Evolutionary conservation across 495 filamentous ascomycete genomes (phyloP), one percentile per base, ranked within the genome.

Genomic region (Penicillium turbatum): DNA sequence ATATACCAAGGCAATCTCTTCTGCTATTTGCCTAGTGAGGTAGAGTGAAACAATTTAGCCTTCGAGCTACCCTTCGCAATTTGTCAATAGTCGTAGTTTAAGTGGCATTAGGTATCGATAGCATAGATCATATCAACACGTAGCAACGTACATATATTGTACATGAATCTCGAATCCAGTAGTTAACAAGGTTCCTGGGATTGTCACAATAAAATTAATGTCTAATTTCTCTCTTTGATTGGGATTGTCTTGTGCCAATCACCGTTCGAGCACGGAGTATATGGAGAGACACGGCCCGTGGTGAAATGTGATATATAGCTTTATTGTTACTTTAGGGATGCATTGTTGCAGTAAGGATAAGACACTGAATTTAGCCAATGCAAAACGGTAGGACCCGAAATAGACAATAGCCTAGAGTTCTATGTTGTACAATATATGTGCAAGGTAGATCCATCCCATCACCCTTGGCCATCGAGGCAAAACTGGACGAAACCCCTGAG

Each of bases 401-500:
- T 24, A 24, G 21, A 4, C 21, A 24, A 24, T 24, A 24, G 21
- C 21, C 21, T 24, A 4, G 21, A 2, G 21, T 24, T 24, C 21
- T 24, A 24, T 24, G 21, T 4, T 24, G 21, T 24, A 24, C 2
- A 2, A 4, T 24, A 4, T 24, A 24, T 24, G 21, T 4, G 21
- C 21, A 24, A n/a, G n/a, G n/a, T 24, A 24, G 21, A 24, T 24
- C 21, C 21, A 24, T 24, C 21, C 21, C 4, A n/a, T n/a, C n/a
- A n/a, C n/a, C n/a, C n/a, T n/a, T n/a, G n/a, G n/a, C 21, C 2
- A 24, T 24, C 21, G 21, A 24, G 21, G 21, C 29, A 32, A 45
- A 12, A 37, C 15, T 15, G 9, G 43, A 38, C 27, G 60, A 66
- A n/a, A 66, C 63, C 63, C 63, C 63, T 66, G 63, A 66, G 54